Evolutionary conservation across 768 basidiomycete species (phyloP).

Genomic region (Antrodiella citrinella): DNA sequence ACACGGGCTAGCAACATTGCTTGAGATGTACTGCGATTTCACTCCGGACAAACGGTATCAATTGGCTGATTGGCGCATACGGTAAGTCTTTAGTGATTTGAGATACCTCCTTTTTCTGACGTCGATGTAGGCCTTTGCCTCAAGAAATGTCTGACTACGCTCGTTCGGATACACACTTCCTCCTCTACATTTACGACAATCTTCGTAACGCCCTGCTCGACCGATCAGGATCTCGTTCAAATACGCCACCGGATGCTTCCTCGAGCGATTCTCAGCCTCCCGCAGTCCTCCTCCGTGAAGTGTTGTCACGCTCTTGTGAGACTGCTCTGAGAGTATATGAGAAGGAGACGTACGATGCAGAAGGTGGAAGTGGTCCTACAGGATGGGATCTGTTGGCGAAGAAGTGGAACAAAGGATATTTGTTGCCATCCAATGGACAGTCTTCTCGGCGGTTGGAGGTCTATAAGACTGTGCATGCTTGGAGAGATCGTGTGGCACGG

Average conservation of each 20-base stretch:
- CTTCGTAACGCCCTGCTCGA: conserved; percentile 84
- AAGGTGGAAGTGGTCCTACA: conserved; percentile 51
- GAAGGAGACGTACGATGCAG: conserved; percentile 61
- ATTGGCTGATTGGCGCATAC: conserved; percentile 94
- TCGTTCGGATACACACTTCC: conserved; percentile 92
- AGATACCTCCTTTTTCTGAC: too few species aligned
- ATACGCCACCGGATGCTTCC: too few species aligned
- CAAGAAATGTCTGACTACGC: conserved; percentile 89
- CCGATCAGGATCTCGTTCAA: conserved; percentile 34
- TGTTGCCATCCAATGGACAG: too few species aligned
- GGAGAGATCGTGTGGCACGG: conserved; percentile 74
- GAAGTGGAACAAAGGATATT: conserved; percentile 71
- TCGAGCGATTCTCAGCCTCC: conserved; percentile 13
- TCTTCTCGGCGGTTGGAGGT: too few species aligned
- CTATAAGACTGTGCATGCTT: conserved; percentile 66
- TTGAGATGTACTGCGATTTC: conserved; percentile 87
- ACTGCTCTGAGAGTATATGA: conserved; percentile 70
- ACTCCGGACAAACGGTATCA: conserved; percentile 93
- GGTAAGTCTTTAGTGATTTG: conserved; percentile 36
- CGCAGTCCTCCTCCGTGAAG: conserved; percentile 46
- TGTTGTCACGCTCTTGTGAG: conserved; percentile 64
- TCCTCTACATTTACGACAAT: conserved; percentile 87
- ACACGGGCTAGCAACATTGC: conserved; percentile 75
- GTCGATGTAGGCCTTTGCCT: conserved; percentile 59
- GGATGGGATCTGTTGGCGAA: conserved; percentile 76